Base-by-base conservation (phyloP, 495 filamentous ascomycete genomes). In the Aspergillus mulundensis region DNA sequence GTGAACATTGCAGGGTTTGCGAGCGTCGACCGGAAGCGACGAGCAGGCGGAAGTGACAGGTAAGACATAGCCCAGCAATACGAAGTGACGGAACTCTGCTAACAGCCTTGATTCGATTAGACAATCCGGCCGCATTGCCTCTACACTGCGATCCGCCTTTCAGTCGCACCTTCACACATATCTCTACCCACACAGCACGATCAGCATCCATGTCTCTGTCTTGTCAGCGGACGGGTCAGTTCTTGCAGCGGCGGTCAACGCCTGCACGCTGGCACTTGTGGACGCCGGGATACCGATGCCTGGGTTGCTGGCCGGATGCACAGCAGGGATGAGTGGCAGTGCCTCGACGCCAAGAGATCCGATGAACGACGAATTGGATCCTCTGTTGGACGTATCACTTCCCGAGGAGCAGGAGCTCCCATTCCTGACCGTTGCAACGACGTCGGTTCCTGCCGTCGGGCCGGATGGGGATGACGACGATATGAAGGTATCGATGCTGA, bases 231-330 rank as follows among this genome's bases (percentile, higher is more conserved):
- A 99, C 72, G 94, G 94, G 28, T 90, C 89, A 2, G 77, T 99
- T 0, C 86, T 99, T 24, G 91, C 95, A 0, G 84, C 90, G 0
- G 89, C 89, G 16, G 77, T 97, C 60, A 99, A 99, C 62, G 95
- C 94, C 10, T 85, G 88, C 0, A 97, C 93, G 0, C 82, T 99
- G 12, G 94, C 95, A 0, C 84, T 96, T 19, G 85, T 97, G 45
- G 94, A 97, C 66, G 95, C 95, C 2, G 94, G 94, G 25, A 83
- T 99, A 23, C 94, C 95, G 34, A 97, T 97, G 91, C 79, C 81
- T 2, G 90, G 94, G 63, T 92, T 96, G 63, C 78, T 97, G 0
- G 81, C 81, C n/a, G 90, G 91, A 11, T 95, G 90, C 70, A 95
- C 91, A 10, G 84, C 87, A 0, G 94, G 90, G 15, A 87, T 87